Evolutionary conservation across 1,284 basidiomycete genomes (phyloP).

Genomic region (Cryptococcus neoformans): DNA sequence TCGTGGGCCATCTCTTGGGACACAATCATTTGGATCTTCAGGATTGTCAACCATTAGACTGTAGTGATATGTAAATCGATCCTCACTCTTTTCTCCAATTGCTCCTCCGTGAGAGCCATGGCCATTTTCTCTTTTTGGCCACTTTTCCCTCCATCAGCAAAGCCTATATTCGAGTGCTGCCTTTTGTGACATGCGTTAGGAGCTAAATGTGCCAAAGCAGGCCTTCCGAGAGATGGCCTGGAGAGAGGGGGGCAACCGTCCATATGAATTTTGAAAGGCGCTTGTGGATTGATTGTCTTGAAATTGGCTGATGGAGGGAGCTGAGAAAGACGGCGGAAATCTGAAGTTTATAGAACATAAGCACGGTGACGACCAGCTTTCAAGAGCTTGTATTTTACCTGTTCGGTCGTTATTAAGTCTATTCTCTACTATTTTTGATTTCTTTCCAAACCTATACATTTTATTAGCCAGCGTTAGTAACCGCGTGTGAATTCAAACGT

Average conservation of each 20-base stretch:
- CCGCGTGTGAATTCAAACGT: constrained; percentile 2
- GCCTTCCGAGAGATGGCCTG: constrained; percentile 3
- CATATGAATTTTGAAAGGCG: constrained; percentile 1
- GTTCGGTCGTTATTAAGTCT: background rate
- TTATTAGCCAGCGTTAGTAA: background rate
- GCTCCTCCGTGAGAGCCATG: constrained; percentile 5
- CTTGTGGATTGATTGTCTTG: background rate
- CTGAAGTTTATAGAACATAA: background rate
- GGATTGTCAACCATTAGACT: background rate
- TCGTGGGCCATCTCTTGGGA: constrained; percentile 4
- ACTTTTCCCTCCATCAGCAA: background rate
- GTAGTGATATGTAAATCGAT: background rate
- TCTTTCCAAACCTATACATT: constrained; percentile 11
- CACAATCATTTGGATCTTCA: constrained; percentile 14
- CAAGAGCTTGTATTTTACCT: background rate
- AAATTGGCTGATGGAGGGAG: background rate
- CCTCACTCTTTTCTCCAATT: constrained; percentile 12
- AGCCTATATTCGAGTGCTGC: background rate
- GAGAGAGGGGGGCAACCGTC: background rate
- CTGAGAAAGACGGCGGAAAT: background rate
- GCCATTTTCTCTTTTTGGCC: background rate
- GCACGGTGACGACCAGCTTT: too few relatives aligned
- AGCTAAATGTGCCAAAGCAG: constrained; percentile 2
- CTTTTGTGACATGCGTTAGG: background rate
- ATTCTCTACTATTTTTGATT: constrained; percentile 14